These are phyloP conservation scores for Hypoxylon intermedium DNA, from an alignment of 495 filamentous ascomycete genomes.

Conservation along the genomic window DNA sequence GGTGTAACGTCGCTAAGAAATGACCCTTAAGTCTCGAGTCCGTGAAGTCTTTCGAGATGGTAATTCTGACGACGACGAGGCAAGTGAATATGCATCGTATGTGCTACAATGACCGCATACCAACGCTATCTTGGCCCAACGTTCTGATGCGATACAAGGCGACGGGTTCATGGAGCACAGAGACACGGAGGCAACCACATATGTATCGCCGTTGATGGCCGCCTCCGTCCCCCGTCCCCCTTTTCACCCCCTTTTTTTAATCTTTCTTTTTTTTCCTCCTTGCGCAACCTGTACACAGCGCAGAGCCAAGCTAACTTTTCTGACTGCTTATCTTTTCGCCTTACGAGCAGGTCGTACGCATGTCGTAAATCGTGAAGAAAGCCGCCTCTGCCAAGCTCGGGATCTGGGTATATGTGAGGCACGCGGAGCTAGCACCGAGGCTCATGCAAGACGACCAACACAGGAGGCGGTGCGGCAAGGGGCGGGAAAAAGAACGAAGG, in stretches of 20 bases:
- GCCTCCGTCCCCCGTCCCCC: not conserved
- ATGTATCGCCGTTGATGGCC: conserved; percentile 17
- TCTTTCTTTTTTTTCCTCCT: not conserved
- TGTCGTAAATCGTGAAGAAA: conserved; percentile 7
- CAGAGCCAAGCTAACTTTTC: not conserved
- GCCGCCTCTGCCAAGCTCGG: not conserved
- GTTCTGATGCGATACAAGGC: conserved; percentile 19
- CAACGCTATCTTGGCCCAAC: conserved; percentile 7
- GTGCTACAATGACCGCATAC: conserved; percentile 6
- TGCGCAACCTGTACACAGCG: conserved; percentile 26
- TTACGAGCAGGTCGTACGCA: conserved; percentile 6
- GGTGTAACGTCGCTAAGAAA: conserved; percentile 35
- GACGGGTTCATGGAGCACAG: conserved; percentile 4
- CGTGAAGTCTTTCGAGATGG: not conserved
- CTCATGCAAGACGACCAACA: not conserved
- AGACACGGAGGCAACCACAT: conserved; percentile 9
- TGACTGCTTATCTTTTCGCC: conserved; percentile 6
- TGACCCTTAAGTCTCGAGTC: conserved; percentile 16
- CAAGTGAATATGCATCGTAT: conserved; percentile 8
- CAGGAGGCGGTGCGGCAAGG: conserved; percentile 15
- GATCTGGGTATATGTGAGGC: no score
- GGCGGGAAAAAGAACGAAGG: not conserved
- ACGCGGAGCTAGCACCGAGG: no score
- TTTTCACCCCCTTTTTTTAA: not conserved
- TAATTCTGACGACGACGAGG: conserved; percentile 4